phyloP scores from a whole-genome alignment of 2,329 filamentous ascomycete species.

The Alternaria sp. region DNA sequence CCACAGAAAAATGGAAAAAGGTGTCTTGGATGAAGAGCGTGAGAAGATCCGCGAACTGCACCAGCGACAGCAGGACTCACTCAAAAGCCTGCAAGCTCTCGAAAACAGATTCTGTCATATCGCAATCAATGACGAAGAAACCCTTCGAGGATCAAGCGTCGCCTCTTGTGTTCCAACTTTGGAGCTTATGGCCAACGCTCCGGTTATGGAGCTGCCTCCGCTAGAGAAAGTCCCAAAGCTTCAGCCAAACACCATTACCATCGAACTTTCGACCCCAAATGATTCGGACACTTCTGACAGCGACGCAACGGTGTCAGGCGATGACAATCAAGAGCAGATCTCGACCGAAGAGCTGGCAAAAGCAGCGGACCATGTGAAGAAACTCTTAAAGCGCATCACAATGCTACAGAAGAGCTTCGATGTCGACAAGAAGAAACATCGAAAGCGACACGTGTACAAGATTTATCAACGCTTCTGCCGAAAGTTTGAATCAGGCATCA shows the following conservation, averaged over 20 bases:
- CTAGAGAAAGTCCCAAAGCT: not conserved
- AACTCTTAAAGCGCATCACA: constrained; percentile 26
- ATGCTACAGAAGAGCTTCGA: constrained; percentile 23
- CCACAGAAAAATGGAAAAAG: constrained; percentile 22
- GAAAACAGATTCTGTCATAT: constrained; percentile 26
- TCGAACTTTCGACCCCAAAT: not conserved
- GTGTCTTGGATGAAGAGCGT: constrained; percentile 24
- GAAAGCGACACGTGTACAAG: constrained; percentile 24
- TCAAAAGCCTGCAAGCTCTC: constrained; percentile 25
- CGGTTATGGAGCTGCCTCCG: not conserved
- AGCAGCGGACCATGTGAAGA: constrained; percentile 31
- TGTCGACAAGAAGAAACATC: not conserved
- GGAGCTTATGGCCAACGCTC: constrained; percentile 15
- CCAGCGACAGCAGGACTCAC: constrained; percentile 34
- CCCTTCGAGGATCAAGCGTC: constrained; percentile 12
- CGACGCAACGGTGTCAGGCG: constrained; percentile 24
- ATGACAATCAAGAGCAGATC: constrained; percentile 21
- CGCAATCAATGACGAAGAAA: constrained; percentile 23
- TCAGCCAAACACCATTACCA: not conserved
- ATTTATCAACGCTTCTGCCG: constrained; percentile 33
- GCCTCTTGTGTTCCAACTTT: constrained; percentile 22
- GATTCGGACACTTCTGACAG: constrained; percentile 27
- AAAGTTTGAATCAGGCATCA: constrained; percentile 26
- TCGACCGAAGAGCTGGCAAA: constrained; percentile 28
- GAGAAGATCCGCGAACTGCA: constrained; percentile 36